Evolutionary conservation across 768 basidiomycete genomes (phyloP).

Genomic region (Sarcodon sp.): DNA sequence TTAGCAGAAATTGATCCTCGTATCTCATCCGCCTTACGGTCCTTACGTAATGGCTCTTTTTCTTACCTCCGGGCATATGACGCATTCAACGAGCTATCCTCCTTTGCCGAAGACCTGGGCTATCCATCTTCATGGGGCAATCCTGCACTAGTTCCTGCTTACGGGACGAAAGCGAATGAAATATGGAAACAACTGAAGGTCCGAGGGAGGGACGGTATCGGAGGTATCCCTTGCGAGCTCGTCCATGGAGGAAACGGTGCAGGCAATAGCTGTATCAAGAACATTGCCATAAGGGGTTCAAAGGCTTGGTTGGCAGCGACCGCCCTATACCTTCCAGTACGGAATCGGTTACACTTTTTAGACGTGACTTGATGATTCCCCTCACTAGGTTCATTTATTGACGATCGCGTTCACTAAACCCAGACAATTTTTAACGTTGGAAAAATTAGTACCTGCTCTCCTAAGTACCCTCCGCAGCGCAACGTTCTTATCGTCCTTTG

Average conservation of each 20-base stretch:
- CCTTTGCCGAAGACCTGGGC: conserved; percentile 42
- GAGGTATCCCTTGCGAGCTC: conserved; percentile 67
- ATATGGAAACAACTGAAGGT: conserved; percentile 48
- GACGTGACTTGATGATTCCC: not conserved
- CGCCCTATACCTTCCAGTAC: conserved; percentile 59
- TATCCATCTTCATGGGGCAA: conserved; percentile 53
- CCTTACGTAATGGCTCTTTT: conserved; percentile 42
- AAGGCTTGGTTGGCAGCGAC: conserved; percentile 52
- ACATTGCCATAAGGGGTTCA: conserved; percentile 37
- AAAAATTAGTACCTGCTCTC: conserved; percentile 25
- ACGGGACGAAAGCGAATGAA: conserved; percentile 35
- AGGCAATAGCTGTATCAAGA: conserved; percentile 44
- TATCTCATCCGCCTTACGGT: conserved; percentile 38
- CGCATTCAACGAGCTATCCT: conserved; percentile 25
- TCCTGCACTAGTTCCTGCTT: conserved; percentile 42
- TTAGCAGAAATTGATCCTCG: conserved; percentile 57
- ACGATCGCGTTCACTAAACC: conserved; percentile 54
- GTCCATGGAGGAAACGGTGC: conserved; percentile 47
- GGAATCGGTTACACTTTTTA: conserved; percentile 12
- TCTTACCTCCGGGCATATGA: conserved; percentile 38
- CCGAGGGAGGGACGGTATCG: conserved; percentile 35
- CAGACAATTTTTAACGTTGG: conserved; percentile 30
- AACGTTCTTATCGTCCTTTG: conserved; percentile 58
- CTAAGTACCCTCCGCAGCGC: conserved; percentile 51
- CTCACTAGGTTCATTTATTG: conserved; percentile 52